phyloP scores from a whole-genome alignment of 2,329 filamentous ascomycete species.

The Cryoendolithus antarcticus region DNA sequence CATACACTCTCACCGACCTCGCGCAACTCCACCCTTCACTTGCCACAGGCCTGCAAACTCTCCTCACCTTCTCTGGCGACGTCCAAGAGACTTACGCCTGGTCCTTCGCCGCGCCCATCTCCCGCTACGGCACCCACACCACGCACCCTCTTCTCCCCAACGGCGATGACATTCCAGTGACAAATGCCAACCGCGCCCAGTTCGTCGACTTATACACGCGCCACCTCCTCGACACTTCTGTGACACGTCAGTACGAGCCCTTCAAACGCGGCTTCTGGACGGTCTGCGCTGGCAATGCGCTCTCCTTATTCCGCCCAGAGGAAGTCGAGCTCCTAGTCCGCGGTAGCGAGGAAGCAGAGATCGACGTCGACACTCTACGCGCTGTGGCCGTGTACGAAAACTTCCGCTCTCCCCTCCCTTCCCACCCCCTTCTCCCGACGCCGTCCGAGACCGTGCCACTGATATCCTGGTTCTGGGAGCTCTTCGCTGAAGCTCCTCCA shows the following conservation, averaged over 20 bases:
- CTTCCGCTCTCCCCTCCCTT: slow-evolving; percentile 43
- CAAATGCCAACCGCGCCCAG: slow-evolving; percentile 70
- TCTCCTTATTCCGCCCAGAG: slow-evolving; percentile 77
- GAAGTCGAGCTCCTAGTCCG: slow-evolving; percentile 82
- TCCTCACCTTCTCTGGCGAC: slow-evolving; percentile 74
- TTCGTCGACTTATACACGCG: slow-evolving; percentile 78
- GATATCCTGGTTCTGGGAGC: slow-evolving; percentile 79
- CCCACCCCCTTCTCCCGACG: slow-evolving; percentile 14
- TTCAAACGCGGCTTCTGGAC: slow-evolving; percentile 93
- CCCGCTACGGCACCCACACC: slow-evolving; percentile 59
- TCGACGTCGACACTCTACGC: slow-evolving; percentile 64
- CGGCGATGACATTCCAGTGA: slow-evolving; percentile 64
- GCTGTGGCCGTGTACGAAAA: slow-evolving; percentile 73
- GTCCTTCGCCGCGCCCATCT: slow-evolving; percentile 66
- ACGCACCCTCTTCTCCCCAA: slow-evolving; percentile 60
- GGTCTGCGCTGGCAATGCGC: slow-evolving; percentile 76
- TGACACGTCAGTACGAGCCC: slow-evolving; percentile 75
- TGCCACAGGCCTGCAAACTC: slow-evolving; percentile 59
- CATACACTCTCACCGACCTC: slow-evolving; percentile 67
- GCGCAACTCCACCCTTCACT: slow-evolving; percentile 68
- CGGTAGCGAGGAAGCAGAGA: slow-evolving; percentile 62
- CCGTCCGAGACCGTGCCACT: slow-evolving; percentile 51
- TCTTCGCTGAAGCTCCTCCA: slow-evolving; percentile 54
- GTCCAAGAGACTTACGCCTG: slow-evolving; percentile 69
- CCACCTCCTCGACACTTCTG: slow-evolving; percentile 65